phyloP scores from a whole-genome alignment of 345 rosid genomes.

The Passiflora organensis region DNA sequence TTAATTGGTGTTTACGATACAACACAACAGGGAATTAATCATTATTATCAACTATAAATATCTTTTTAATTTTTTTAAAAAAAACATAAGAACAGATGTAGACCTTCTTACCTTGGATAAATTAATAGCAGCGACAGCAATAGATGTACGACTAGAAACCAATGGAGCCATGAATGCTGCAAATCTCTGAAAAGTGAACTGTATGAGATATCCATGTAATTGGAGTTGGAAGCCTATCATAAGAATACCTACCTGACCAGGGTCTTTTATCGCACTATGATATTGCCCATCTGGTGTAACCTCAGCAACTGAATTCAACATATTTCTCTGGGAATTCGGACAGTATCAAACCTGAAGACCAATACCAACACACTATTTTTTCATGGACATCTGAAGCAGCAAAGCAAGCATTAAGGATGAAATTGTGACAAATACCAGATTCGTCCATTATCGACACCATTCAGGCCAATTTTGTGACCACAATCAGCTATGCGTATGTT shows the following conservation, averaged over 20 bases:
- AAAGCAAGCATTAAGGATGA: neutral
- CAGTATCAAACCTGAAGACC: conserved; percentile 68
- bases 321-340: conserved; percentile 88
- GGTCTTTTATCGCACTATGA: conserved; percentile 72
- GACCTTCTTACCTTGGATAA: conserved; percentile 79
- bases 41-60: neutral
- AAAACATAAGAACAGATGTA: neutral
- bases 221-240: too few species aligned
- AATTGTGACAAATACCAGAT: conserved; percentile 26
- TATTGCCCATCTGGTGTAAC: conserved; percentile 93
- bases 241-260: conserved; percentile 80
- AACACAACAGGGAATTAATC: neutral
- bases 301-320: too few species aligned
- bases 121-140: conserved; percentile 63
- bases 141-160: conserved; percentile 78
- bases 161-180: conserved; percentile 94
- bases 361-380: conserved; percentile 6
- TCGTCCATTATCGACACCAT: too few species aligned
- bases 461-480: too few species aligned
- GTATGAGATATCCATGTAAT: too few species aligned
- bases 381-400: neutral
- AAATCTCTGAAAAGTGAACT: conserved; percentile 60
- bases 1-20: too few species aligned
- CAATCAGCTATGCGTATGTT: conserved; percentile 76
- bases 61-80: too few species aligned